Percentiles rank a stretch among this genome's conserved stretches.
phyloP scores from a whole-genome alignment of 2,329 filamentous ascomycete species.

The Corinectria fuckeliana region DNA sequence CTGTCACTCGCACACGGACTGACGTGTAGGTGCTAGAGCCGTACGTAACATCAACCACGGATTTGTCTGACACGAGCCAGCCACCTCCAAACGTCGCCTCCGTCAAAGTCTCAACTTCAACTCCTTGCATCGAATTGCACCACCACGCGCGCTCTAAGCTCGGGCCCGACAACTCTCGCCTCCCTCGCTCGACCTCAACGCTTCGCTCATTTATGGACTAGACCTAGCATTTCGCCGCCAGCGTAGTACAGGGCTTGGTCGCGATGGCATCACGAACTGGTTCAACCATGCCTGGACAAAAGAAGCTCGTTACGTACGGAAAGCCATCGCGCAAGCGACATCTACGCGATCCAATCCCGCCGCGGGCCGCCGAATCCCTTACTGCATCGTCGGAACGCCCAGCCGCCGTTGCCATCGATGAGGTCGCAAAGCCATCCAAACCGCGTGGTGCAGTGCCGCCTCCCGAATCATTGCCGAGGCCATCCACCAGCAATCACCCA shows the following conservation, averaged over 20 bases:
- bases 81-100: neutral
- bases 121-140: neutral
- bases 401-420: constrained; percentile 3
- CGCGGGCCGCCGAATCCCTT: constrained; percentile 29
- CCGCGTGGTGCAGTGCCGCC: constrained; percentile 23
- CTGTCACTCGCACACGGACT: neutral
- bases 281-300: constrained; percentile 30
- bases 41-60: constrained; percentile 10
- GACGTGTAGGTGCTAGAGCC: constrained; percentile 4
- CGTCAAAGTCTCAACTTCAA: constrained; percentile 1
- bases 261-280: constrained; percentile 31
- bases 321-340: constrained; percentile 36
- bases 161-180: neutral
- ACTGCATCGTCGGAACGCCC: constrained; percentile 17
- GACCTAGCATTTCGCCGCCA: constrained; percentile 8
- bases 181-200: neutral
- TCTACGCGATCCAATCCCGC: constrained; percentile 29
- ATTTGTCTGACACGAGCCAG: constrained; percentile 6
- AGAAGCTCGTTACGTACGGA: constrained; percentile 38
- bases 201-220: constrained; percentile 18
- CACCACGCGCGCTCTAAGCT: neutral
- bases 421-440: constrained; percentile 23
- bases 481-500: constrained; percentile 13
- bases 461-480: constrained; percentile 24
- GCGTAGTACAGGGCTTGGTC: constrained; percentile 13